Evolutionary conservation across 1,139 yeast species (phyloP).

Genomic region (Magnusiomyces sp.): DNA sequence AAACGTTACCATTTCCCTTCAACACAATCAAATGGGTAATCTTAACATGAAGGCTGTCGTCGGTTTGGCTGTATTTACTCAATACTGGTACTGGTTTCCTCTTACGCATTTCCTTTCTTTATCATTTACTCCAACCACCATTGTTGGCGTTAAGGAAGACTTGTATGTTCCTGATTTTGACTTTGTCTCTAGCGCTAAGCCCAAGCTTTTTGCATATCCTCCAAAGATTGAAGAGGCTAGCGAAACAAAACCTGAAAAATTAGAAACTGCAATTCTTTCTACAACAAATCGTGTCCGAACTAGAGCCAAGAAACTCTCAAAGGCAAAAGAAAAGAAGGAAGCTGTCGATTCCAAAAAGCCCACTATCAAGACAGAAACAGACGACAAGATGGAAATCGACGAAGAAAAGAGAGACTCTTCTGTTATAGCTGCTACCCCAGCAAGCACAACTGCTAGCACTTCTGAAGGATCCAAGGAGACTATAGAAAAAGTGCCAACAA

Average conservation of each 20-base stretch:
- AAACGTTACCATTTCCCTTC: constrained; percentile 88
- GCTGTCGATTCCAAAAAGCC: constrained; percentile 31
- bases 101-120: constrained; percentile 85
- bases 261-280: constrained; percentile 87
- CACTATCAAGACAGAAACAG: constrained; percentile 17
- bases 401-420: constrained; percentile 28
- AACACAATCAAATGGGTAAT: constrained; percentile 84
- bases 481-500: constrained; percentile 34
- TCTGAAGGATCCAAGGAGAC: constrained; percentile 15
- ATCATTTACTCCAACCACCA: constrained; percentile 87
- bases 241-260: constrained; percentile 79
- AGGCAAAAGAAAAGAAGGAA: constrained; percentile 38
- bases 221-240: constrained; percentile 76
- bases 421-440: too few relatives aligned
- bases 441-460: constrained; percentile 14
- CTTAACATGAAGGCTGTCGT: constrained; percentile 85
- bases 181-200: constrained; percentile 71
- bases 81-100: constrained; percentile 99
- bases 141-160: constrained; percentile 80
- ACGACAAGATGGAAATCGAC: constrained; percentile 23
- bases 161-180: constrained; percentile 80
- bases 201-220: constrained; percentile 80
- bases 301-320: constrained; percentile 63
- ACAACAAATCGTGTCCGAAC: constrained; percentile 91
- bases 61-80: constrained; percentile 82